Base-by-base conservation (phyloP, 768 basidiomycete genomes). In the Cubamyces sp. region DNA sequence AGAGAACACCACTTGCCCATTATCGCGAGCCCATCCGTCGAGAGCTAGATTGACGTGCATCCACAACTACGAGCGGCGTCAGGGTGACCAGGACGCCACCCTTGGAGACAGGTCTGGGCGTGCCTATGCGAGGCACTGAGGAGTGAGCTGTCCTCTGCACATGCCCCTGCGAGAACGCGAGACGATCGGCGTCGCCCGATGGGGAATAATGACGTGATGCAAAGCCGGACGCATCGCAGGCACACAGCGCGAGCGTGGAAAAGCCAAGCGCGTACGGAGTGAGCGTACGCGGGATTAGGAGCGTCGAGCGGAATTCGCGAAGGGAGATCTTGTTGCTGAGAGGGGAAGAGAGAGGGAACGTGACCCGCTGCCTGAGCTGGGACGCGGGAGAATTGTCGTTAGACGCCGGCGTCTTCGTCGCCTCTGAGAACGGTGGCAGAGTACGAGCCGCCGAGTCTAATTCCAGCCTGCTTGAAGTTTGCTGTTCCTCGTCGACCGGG, bases 401-500 rank as follows among this genome's bases (percentile, higher is more conserved):
- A 53, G 49, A 25, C 11, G 42, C 34, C 50, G 26, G 43, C 47
- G n/a, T 26, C 48, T 16, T n/a, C 26, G 11, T 56, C 42, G 48
- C 41, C 48, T 30, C 43, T 30, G 26, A 19, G 28, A 28, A 51
- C 12, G 41, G 21, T 12, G 23, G 45, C 6, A 51, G 39, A 51
- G 57, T 34, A 28, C 26, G 42, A 59, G 49, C 55, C 57, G 57
- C 57, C 57, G 57, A 59, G 57, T 59, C 57, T 59, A 59, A 59
- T 30, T 51, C 40, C n/a, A 59, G 57, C 19, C n/a, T 19, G 30
- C 16, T n/a, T 47, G 43, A 16, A 51, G 48, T 39, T 23, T 52
- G 49, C 41, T 19, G 26, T 41, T 28, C 16, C 49, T 19, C 45
- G 57, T 51, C 49, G 48, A 51, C 40, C 57, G 57, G 57, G 25